phyloP scores from a whole-genome alignment of 805 yeast species.

The Candida lessepsii region DNA sequence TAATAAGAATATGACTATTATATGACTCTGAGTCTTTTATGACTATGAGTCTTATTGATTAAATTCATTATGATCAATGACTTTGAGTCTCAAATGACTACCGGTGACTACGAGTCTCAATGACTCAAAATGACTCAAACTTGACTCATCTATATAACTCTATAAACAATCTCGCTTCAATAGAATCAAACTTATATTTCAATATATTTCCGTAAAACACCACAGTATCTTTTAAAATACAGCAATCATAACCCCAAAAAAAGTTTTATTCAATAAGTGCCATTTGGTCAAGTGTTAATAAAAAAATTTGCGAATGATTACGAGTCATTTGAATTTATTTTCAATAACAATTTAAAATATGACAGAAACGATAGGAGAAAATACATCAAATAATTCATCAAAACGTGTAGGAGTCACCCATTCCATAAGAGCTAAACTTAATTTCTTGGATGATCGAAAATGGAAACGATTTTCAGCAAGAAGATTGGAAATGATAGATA shows the following conservation, averaged over 20 bases:
- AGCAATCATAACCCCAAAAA: too few species aligned
- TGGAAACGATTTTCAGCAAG: slow-evolving; percentile 95
- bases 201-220: background rate
- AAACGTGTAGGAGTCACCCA: slow-evolving; percentile 49
- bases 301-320: slow-evolving; percentile 5
- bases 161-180: too few species aligned
- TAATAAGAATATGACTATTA: too few species aligned
- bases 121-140: background rate
- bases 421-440: slow-evolving; percentile 57
- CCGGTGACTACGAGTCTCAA: background rate
- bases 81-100: background rate
- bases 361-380: background rate
- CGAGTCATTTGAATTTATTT: background rate
- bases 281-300: background rate
- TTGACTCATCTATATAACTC: too few species aligned
- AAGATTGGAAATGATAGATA: slow-evolving; percentile 83
- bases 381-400: background rate
- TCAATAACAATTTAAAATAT: too few species aligned
- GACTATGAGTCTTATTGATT: too few species aligned
- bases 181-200: background rate
- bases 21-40: too few species aligned
- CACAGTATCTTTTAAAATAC: too few species aligned
- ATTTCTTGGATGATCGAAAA: slow-evolving; percentile 73
- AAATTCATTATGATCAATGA: too few species aligned
- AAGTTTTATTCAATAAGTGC: too few species aligned